These are phyloP conservation scores for Metrosideros polymorpha DNA, from an alignment of 441 rosid genomes.

Conservation along the genomic window DNA sequence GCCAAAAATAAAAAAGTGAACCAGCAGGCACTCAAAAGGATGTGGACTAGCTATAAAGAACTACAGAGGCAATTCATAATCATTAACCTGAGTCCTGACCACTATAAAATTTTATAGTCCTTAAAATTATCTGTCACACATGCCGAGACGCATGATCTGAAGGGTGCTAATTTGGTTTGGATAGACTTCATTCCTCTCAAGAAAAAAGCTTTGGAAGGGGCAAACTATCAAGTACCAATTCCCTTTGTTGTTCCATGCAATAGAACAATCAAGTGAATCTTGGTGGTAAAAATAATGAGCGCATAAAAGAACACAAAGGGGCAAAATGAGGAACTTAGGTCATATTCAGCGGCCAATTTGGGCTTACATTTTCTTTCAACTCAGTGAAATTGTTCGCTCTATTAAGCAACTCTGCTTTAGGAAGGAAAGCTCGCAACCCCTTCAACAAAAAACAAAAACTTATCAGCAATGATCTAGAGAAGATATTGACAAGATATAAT, in stretches of 20 bases:
- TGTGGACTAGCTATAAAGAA: neutral
- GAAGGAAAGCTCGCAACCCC: slow-evolving; percentile 93
- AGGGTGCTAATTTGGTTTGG: neutral
- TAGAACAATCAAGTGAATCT: neutral
- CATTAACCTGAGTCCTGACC: neutral
- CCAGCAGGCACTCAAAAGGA: neutral
- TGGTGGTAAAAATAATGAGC: neutral
- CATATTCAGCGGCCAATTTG: slow-evolving; percentile 1
- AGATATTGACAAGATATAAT: neutral
- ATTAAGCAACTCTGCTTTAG: slow-evolving; percentile 66
- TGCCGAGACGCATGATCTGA: neutral
- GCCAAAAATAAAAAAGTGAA: neutral
- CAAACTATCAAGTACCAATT: neutral
- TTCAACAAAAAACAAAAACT: slow-evolving; percentile 18
- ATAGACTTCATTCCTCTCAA: neutral
- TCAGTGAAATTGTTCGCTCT: slow-evolving; percentile 73
- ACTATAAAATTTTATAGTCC: neutral
- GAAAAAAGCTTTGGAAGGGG: neutral
- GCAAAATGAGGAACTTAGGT: neutral
- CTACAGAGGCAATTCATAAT: neutral
- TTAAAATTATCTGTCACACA: neutral
- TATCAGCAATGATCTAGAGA: neutral
- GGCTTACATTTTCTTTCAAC: slow-evolving; percentile 78
- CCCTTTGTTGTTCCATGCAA: neutral
- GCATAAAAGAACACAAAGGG: neutral